Base-by-base conservation (phyloP, 345 rosid species). In the Linum lewisii region DNA sequence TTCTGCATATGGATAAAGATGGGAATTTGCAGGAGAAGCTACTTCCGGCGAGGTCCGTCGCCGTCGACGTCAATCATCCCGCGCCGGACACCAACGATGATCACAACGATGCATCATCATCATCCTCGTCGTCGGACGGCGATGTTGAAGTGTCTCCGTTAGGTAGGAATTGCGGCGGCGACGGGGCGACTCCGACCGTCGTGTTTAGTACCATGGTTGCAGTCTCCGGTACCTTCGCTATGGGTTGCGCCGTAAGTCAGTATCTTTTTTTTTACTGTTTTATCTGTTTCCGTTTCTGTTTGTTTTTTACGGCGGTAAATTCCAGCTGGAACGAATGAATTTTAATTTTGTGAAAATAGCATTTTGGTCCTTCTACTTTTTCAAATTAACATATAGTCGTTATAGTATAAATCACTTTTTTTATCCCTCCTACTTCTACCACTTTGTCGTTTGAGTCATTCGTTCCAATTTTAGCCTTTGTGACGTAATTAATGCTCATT, bases 181-280 rank as follows among this genome's bases (percentile, higher is more conserved):
- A 15, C 14, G 47, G 47, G 18, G 18, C 18, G 47, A 73, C 81
- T 9, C 63, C 73, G 24, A 50, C 61, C 21, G 64, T 76, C 42
- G 65, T 84, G 16, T 62, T 79, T 9, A 69, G 88, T 61, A 77
- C 90, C 32, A 64, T 80, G 19, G 73, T 84, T 7, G 82, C 90
- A 34, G 75, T 67, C 3, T 61, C 61, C 19, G 75, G 72, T 5
- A 63, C 78, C 38, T 63, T 75, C 42, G 62, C 45, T 45, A 53
- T 15, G 0, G 78, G 78, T 11, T 75, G 75, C 54, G 72, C 75
- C 49, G 78, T 84, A 67, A 82, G 75, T 57, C 14, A 21, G 7
- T 21, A 13, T 51, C 21, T 51, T 51, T 21, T 51, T 18, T 18
- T 6, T 20, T 8, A 6, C 10, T 24, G 22, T 52, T 19, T 20